Conservation (phyloP, 495 filamentous ascomycete species). For the Xylaria curta region DNA sequence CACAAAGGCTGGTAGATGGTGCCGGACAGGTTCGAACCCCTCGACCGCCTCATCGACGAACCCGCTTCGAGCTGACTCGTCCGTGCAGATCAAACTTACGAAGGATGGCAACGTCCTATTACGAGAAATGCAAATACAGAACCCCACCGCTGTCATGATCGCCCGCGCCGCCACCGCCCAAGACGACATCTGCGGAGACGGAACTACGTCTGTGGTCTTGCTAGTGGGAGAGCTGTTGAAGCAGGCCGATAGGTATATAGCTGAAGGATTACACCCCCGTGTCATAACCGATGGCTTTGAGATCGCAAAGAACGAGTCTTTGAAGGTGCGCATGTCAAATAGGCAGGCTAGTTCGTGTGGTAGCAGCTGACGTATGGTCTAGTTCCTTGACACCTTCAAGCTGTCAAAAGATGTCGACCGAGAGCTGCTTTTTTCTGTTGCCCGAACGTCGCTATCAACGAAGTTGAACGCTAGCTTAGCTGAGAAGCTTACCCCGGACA, state of each 20-base stretch:
- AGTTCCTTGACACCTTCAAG: conserved; percentile 98
- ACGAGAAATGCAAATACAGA: conserved; percentile 95
- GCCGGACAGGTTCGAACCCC: conserved; percentile 76
- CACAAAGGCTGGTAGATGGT: conserved; percentile 86
- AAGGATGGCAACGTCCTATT: conserved; percentile 98
- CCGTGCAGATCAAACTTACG: conserved; percentile 89
- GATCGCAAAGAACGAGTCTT: conserved; percentile 88
- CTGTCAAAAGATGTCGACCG: conserved; percentile 83
- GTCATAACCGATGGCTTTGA: conserved; percentile 98
- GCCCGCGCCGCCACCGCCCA: conserved; percentile 96
- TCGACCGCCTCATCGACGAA: conserved; percentile 17
- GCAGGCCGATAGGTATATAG: conserved; percentile 93
- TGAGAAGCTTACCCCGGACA: conserved; percentile 87
- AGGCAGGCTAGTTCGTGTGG: background rate
- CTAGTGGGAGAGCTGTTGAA: conserved; percentile 96
- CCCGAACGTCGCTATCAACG: conserved; percentile 91
- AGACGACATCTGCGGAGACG: conserved; percentile 98
- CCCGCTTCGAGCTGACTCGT: conserved; percentile 26
- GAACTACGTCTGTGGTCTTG: conserved; percentile 95
- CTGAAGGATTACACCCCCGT: conserved; percentile 91
- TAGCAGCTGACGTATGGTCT: conserved; percentile 17
- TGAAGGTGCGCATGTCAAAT: conserved; percentile 67
- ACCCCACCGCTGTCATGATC: conserved; percentile 97
- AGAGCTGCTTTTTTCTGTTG: conserved; percentile 91
- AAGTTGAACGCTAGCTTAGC: conserved; percentile 90